Percentiles rank a stretch among this genome's conserved stretches.
phyloP scores from a whole-genome alignment of 1,284 basidiomycete species.

The Sporisorium exsertum region DNA sequence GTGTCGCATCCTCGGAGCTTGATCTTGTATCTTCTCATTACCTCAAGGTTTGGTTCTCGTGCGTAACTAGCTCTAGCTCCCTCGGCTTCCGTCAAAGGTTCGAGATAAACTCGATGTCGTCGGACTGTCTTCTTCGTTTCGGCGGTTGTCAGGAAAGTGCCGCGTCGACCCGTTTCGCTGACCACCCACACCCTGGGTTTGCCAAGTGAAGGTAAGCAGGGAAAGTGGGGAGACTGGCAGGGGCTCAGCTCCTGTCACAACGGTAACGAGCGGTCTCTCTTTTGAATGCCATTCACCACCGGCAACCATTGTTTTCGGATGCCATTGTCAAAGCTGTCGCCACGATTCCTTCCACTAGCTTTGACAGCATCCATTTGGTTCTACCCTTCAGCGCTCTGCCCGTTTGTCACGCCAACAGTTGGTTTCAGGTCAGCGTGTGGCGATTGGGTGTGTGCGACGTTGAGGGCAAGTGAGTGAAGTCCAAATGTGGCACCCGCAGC shows the following conservation, averaged over 20 bases:
- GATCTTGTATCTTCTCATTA: neutral
- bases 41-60: neutral
- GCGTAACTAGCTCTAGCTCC: neutral
- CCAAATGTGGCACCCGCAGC: neutral
- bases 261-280: neutral
- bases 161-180: neutral
- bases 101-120: neutral
- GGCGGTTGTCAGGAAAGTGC: slow-evolving; percentile 3
- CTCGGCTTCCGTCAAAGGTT: neutral
- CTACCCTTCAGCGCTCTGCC: neutral
- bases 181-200: neutral
- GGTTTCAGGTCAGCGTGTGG: neutral
- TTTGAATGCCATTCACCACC: neutral
- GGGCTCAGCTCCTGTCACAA: neutral
- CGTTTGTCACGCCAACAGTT: neutral
- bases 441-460: neutral
- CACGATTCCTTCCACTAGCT: neutral
- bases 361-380: neutral
- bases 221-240: neutral
- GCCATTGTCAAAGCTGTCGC: neutral
- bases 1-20: neutral
- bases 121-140: neutral
- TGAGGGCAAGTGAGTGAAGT: neutral
- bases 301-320: neutral
- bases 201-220: neutral